Evolutionary conservation across 148 eudicot species (phyloP).

Genomic region (Chenopodium quinoa): DNA sequence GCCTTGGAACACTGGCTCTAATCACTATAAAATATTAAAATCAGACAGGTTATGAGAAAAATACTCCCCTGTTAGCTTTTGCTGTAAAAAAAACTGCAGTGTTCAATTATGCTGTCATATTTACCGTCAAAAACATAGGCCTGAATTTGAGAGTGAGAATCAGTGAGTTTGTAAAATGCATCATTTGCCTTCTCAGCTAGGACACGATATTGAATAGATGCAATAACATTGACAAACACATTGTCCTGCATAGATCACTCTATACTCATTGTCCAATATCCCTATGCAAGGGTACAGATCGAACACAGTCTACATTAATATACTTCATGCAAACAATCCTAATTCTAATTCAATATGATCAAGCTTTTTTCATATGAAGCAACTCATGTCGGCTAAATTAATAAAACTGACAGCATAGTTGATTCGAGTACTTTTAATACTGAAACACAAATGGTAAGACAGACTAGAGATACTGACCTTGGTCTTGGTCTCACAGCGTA

Average conservation of each 20-base stretch:
- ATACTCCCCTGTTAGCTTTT: neutral
- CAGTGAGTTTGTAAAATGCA: constrained; percentile 56
- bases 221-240: constrained; percentile 57
- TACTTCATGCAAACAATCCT: too few relatives aligned
- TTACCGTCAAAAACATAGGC: constrained; percentile 61
- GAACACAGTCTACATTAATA: too few relatives aligned
- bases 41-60: neutral
- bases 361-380: too few relatives aligned
- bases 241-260: constrained; percentile 37
- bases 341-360: too few relatives aligned
- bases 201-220: constrained; percentile 48
- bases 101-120: neutral
- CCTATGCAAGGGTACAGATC: too few relatives aligned
- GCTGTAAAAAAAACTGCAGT: neutral
- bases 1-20: constrained; percentile 39
- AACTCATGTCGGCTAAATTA: too few relatives aligned
- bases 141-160: constrained; percentile 50
- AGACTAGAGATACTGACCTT: constrained; percentile 28
- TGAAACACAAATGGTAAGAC: neutral
- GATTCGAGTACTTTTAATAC: neutral
- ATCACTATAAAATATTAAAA: constrained; percentile 24
- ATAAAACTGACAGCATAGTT: neutral
- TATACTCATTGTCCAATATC: neutral
- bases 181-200: constrained; percentile 47
- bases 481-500: constrained; percentile 52